Evolutionary conservation across 2,329 filamentous ascomycete genomes (phyloP), one percentile per base, ranked within the genome.

Genomic region (Fusarium sp.): DNA sequence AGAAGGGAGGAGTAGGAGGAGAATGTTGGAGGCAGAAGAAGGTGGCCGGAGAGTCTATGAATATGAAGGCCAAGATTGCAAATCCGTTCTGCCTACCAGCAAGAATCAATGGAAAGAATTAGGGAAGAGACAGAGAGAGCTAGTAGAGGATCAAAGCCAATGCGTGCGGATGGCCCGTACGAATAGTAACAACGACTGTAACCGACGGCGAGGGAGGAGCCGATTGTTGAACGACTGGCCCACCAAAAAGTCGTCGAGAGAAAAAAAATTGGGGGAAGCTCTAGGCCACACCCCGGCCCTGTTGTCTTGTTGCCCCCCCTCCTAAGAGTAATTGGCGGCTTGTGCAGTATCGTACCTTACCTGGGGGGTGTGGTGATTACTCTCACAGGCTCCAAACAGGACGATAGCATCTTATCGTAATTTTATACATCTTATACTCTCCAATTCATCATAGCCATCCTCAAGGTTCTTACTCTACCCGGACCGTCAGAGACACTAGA

Each of bases 211-310:
- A 75, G 68, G 70, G 71, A 68, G 59, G 55, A 67, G 56, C 74
- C 70, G 75, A 77, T 78, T 78, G 76, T 78, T 78, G 76, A 78
- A 78, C 76, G 41, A 69, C 53, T 24, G 75, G 68, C 76, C 76
- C 76, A 78, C 76, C 72, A 74, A 68, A 74, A 74, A 73, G 67
- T 65, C 73, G 70, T 70, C 71, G 64, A 71, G 69, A 72, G 71
- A 71, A 76, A 77, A 77, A 75, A 75, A 75, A 73, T 77, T 75
- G 76, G 76, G 76, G 76, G 75, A 74, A 66, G 67, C 68, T 72
- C 48, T 71, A 56, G 65, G 68, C 62, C 61, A 50, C 63, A 65
- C 67, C 70, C 71, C 51, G 37, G 65, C 56, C 56, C 56, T 48
- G 56, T 60, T 72, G 65, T 69, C 57, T 59, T 55, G 63, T 49